Base-by-base conservation (phyloP, 1,139 yeast genomes). In the Suhomyces chickasaworum region DNA sequence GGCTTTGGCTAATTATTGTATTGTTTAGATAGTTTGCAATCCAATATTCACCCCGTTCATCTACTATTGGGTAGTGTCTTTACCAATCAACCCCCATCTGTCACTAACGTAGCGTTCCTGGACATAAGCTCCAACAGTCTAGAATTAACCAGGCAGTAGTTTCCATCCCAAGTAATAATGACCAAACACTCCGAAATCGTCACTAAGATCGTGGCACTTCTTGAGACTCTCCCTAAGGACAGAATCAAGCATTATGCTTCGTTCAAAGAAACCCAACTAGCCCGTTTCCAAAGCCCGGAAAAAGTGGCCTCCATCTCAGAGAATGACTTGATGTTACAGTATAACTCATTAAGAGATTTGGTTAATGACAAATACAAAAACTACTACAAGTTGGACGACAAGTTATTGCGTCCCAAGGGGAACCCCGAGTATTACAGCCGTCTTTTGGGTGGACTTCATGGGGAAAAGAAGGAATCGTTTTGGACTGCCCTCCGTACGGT, bases 371-470 rank as follows among this genome's bases (percentile, higher is more conserved):
- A 83, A 60, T 84, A 84, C 68, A 76, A 73, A 59, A 77, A 79
- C 51, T 80, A 81, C 59, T 86, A 86, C 61, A 71, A 77, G 53
- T 74, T 84, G 32, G 84, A 83, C 49, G 86, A 83, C 44, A 85
- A 86, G 63, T 66, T 90, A 52, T 68, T 81, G 58, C 74, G 68
- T 55, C 97, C 97, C 25, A 83, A 84, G 60, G 96, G 97, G 1
- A 88, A 89, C 63, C 91, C 96, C 2, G 68, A 77, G 41, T 90
- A 90, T 61, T 90, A 90, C 60, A 77, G 74, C 36, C 77, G 95
- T 58, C 73, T 90, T 46, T 59, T 86, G 67, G 73, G 77, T 40
- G 96, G 89, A 63, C 76, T 90, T 42, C 74, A 77, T 48, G 93
- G 95, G n/a, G 84, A 84, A 55, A 76, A 76, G 59, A 84, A 80